phyloP scores from a whole-genome alignment of 768 basidiomycete species.

The Leccinum barrowsii region DNA sequence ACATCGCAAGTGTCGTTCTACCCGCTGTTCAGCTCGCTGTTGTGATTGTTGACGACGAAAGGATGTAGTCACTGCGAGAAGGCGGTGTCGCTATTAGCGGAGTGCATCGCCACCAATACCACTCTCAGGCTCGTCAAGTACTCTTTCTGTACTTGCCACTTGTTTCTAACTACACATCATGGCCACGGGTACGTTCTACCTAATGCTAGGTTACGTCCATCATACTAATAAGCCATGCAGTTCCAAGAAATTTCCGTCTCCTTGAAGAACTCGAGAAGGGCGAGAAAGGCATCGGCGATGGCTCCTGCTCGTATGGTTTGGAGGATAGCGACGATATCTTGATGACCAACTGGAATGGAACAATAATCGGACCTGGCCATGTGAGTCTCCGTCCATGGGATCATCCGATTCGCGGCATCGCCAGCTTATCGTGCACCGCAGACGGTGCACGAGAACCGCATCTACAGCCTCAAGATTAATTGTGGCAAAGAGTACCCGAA shows the following conservation, averaged over 20 bases:
- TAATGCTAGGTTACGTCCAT: neutral
- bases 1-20: slow-evolving; percentile 45
- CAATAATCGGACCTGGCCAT: slow-evolving; percentile 97
- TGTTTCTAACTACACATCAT: slow-evolving; percentile 28
- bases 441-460: slow-evolving; percentile 98
- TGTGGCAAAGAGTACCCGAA: slow-evolving; percentile 81
- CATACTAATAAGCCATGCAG: slow-evolving; percentile 39
- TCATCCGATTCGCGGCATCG: slow-evolving; percentile 12
- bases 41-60: slow-evolving; percentile 15
- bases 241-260: slow-evolving; percentile 94
- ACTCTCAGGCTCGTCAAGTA: neutral
- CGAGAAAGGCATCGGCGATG: slow-evolving; percentile 99
- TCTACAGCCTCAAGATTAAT: slow-evolving; percentile 90
- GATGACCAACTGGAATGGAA: slow-evolving; percentile 99
- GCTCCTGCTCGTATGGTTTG: slow-evolving; percentile 94
- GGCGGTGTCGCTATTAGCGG: slow-evolving; percentile 29
- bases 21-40: slow-evolving; percentile 7
- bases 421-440: slow-evolving; percentile 30
- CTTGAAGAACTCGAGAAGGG: slow-evolving; percentile 99
- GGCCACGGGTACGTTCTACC: slow-evolving; percentile 47
- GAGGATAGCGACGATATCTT: slow-evolving; percentile 94
- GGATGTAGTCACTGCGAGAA: slow-evolving; percentile 22
- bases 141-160: slow-evolving; percentile 3
- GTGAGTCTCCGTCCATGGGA: slow-evolving; percentile 44
- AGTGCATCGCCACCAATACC: neutral